These are phyloP conservation scores for Suillus fuscotomentosus DNA, from an alignment of 768 basidiomycete species.

Conservation along the genomic window DNA sequence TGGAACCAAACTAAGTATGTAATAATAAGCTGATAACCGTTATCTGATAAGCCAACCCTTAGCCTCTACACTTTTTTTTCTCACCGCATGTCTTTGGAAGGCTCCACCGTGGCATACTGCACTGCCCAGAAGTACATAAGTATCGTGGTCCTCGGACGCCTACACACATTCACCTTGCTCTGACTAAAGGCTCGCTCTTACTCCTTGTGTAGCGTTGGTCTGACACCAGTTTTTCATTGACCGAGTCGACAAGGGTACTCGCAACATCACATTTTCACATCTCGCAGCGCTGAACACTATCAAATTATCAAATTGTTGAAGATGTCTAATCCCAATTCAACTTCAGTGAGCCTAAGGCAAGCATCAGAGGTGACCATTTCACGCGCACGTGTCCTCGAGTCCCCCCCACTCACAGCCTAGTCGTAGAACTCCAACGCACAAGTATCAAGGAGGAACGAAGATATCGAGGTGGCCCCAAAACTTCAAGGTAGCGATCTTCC, in stretches of 20 bases:
- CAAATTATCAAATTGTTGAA: not conserved
- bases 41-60: too few species aligned
- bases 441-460: not conserved
- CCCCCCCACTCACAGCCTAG: not conserved
- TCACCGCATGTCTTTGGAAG: slow-evolving; percentile 10
- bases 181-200: not conserved
- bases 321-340: slow-evolving; percentile 2
- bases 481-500: slow-evolving; percentile 24
- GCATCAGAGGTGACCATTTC: slow-evolving; percentile 10
- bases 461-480: not conserved
- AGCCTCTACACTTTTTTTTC: slow-evolving; percentile 1
- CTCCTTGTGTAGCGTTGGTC: not conserved
- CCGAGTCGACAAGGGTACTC: not conserved
- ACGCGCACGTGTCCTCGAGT: not conserved
- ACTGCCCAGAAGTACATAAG: not conserved
- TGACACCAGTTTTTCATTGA: not conserved
- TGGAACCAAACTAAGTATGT: too few species aligned
- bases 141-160: not conserved
- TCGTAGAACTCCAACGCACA: not conserved
- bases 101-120: not conserved
- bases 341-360: slow-evolving; percentile 4
- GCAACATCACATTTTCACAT: not conserved
- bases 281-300: not conserved
- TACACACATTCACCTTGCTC: not conserved
- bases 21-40: too few species aligned